Evolutionary conservation across 1,139 yeast genomes (phyloP), one percentile per base, ranked within the genome.

Genomic region (Scheffersomyces cryptocercus): DNA sequence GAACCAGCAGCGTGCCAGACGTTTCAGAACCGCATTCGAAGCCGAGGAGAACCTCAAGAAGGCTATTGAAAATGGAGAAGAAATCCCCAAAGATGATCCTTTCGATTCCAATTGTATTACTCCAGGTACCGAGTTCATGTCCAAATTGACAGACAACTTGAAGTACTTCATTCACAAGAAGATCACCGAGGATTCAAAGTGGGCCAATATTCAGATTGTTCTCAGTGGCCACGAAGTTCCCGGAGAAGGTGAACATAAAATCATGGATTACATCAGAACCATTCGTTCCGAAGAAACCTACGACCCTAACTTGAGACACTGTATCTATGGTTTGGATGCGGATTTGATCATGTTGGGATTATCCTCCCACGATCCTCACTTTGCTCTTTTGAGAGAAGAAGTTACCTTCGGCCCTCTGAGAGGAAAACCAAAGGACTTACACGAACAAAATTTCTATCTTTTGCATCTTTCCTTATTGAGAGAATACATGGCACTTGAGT

Each of bases 71-170:
- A 69, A 74, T 35, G 95, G 93, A 1, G 74, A 73, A 39, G 82
- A 75, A 41, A 70, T 85, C 43, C 89, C 89, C 29, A 72, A 75
- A 43, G 86, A 83, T 28, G 85, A 83, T 38, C 93, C 93, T 1
- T 95, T 95, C 73, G 99, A 95, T 64, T 84, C 96, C 5, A 95
- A 93, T 61, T 82, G 95, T 24, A 95, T 95, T 59, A 95, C 99
- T 2, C 99, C 99, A 5, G 99, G 99, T 31, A 95, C 99, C 0
- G 98, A 95, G 53, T 95, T 95, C 58, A 95, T 95, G 99, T 88
- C 91, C 31, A 86, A 82, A 52, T 76, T 95, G 52, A 93, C 99
- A 0, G 77, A 76, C 45, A 85, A 91, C 52, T 74, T 95, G 59
- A 83, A 93, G 53, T 95, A 90, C 64, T 95, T 91, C 77, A 85